These are phyloP conservation scores for Phytophthora constricta DNA, from an alignment of 352 stramenopile genomes.

Conservation along the genomic window DNA sequence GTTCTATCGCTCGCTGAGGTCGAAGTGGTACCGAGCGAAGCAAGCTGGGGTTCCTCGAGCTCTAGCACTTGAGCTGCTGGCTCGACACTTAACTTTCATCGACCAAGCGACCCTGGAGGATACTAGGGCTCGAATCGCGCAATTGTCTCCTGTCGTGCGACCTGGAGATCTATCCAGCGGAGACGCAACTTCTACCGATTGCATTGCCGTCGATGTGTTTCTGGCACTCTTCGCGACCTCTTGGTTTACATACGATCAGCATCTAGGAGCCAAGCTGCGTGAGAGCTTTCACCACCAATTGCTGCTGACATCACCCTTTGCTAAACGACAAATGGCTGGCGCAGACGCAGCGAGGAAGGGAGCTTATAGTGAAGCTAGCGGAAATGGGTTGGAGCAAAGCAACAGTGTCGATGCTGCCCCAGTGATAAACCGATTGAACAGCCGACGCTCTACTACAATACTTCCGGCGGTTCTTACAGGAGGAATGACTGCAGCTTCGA, in stretches of 20 bases:
- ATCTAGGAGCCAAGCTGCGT: conserved; percentile 49
- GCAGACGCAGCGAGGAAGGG: not conserved
- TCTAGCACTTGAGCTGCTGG: conserved; percentile 43
- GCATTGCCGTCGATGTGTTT: conserved; percentile 53
- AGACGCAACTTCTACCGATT: conserved; percentile 19
- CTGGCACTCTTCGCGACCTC: conserved; percentile 51
- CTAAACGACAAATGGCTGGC: conserved; percentile 20
- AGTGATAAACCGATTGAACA: not conserved
- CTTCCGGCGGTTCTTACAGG: conserved; percentile 17
- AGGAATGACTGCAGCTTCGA: conserved; percentile 13
- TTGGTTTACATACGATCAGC: conserved; percentile 58
- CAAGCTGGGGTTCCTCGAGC: conserved; percentile 42
- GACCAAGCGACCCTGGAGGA: conserved; percentile 20
- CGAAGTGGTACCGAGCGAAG: conserved; percentile 24
- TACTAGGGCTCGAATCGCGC: conserved; percentile 5
- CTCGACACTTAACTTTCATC: conserved; percentile 50
- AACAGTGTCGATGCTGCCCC: conserved; percentile 5
- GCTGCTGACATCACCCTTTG: conserved; percentile 39
- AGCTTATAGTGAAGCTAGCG: not conserved
- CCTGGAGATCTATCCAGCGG: not conserved
- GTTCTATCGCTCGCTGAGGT: conserved; percentile 44
- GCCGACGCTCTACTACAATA: conserved; percentile 6
- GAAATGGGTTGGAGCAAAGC: conserved; percentile 1
- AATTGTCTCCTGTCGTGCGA: conserved; percentile 20
- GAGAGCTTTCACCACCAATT: conserved; percentile 55